A percentile compares a stretch with the other conserved stretches of the same genome.
Evolutionary conservation across 305 asterid genomes (phyloP).

Genomic region (Andrographis paniculata): DNA sequence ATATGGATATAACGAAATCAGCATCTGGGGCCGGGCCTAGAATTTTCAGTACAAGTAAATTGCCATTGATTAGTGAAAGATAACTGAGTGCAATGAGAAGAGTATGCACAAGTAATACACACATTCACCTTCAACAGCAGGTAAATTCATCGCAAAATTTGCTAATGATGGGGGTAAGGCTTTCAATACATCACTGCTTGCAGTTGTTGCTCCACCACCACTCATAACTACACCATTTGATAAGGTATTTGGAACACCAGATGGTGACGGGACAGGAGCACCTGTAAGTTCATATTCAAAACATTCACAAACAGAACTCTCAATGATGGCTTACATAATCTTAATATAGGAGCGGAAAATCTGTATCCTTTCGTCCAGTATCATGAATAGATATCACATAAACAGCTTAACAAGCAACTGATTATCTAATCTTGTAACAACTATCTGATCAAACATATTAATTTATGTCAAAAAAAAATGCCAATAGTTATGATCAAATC

Average conservation of each 20-base stretch:
- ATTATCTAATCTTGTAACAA: too few species aligned
- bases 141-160: slow-evolving; percentile 52
- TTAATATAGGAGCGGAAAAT: neutral
- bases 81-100: neutral
- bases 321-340: slow-evolving; percentile 4
- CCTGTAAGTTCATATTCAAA: slow-evolving; percentile 27
- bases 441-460: too few species aligned
- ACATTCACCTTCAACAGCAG: slow-evolving; percentile 66
- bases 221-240: slow-evolving; percentile 29
- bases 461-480: too few species aligned
- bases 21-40: slow-evolving; percentile 89
- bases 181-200: slow-evolving; percentile 41
- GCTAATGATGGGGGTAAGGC: slow-evolving; percentile 62
- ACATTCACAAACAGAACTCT: slow-evolving; percentile 2
- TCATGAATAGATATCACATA: neutral
- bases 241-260: slow-evolving; percentile 35
- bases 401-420: too few species aligned
- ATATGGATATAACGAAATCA: slow-evolving; percentile 77
- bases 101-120: slow-evolving; percentile 10
- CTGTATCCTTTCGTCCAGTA: neutral
- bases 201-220: slow-evolving; percentile 36
- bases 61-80: neutral
- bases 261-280: slow-evolving; percentile 26
- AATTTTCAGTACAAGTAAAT: slow-evolving; percentile 13
- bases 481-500: too few species aligned